Percentiles rank a stretch among this genome's conserved stretches.
phyloP scores from a whole-genome alignment of 148 eudicot species.

The Nepenthes gracilis region DNA sequence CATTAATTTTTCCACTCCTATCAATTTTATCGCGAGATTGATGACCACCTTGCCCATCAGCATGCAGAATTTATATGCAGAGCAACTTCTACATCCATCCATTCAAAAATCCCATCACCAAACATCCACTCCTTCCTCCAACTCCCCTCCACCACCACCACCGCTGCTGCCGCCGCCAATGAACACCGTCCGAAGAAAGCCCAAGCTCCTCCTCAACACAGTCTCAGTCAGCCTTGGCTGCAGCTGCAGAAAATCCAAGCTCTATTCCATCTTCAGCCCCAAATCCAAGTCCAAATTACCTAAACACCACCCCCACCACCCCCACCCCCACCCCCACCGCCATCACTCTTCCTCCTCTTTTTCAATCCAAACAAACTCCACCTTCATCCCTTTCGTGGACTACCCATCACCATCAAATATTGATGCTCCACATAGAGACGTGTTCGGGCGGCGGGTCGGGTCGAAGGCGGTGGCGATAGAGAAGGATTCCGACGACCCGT shows the following conservation, averaged over 20 bases:
- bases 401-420: constrained; percentile 4
- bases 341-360: neutral
- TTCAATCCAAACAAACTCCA: constrained; percentile 3
- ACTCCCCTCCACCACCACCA: too few relatives aligned
- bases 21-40: too few relatives aligned
- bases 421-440: constrained; percentile 11
- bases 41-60: too few relatives aligned
- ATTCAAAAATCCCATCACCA: too few relatives aligned
- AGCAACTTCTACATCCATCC: too few relatives aligned
- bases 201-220: neutral
- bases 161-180: neutral
- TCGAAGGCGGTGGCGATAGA: constrained; percentile 79
- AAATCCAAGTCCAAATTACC: constrained; percentile 8
- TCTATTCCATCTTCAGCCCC: constrained; percentile 8
- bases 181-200: neutral
- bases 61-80: too few relatives aligned
- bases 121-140: too few relatives aligned
- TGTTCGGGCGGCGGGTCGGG: constrained; percentile 39
- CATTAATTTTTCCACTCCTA: too few relatives aligned
- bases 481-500: constrained; percentile 87
- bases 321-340: constrained; percentile 4
- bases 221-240: constrained; percentile 5
- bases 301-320: neutral
- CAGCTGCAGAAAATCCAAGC: constrained; percentile 9
- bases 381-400: constrained; percentile 9